Evolutionary conservation across 441 rosid species (phyloP).

Genomic region (Rhodomyrtus psidioides): DNA sequence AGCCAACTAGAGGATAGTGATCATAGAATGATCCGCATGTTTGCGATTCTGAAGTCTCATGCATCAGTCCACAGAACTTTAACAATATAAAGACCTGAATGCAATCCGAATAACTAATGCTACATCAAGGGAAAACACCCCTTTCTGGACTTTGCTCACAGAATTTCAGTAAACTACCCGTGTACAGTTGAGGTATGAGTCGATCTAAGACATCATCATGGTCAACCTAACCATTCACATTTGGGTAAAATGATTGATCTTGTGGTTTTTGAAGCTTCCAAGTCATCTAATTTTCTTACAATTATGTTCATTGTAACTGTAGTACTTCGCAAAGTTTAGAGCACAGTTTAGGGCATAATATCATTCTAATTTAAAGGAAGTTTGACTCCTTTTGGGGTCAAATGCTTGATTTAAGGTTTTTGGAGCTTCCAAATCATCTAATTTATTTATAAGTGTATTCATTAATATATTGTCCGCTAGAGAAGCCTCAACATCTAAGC

Average conservation of each 20-base stretch:
- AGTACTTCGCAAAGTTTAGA: rapidly evolving
- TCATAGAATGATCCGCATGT: neutral
- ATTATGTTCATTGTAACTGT: neutral
- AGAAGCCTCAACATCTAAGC: neutral
- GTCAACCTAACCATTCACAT: neutral
- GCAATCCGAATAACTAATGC: neutral
- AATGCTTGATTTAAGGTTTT: neutral
- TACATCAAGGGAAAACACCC: neutral
- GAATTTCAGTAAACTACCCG: neutral
- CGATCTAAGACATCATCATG: neutral
- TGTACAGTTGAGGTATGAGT: neutral
- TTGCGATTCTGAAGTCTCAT: neutral
- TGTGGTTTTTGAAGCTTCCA: neutral
- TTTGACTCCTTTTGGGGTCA: neutral
- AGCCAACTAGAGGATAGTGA: neutral
- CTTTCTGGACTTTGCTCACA: neutral
- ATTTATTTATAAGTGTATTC: neutral
- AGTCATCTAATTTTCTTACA: neutral
- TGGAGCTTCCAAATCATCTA: neutral
- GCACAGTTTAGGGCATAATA: neutral
- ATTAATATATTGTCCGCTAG: neutral
- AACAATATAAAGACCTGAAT: neutral
- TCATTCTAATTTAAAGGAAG: neutral
- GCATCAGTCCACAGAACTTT: neutral
- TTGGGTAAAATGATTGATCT: neutral